A percentile compares a stretch with the other conserved stretches of the same genome.
These are phyloP conservation scores for Coemansia brasiliensis DNA, from an alignment of 192 early-diverging fungal genomes.

Conservation along the genomic window DNA sequence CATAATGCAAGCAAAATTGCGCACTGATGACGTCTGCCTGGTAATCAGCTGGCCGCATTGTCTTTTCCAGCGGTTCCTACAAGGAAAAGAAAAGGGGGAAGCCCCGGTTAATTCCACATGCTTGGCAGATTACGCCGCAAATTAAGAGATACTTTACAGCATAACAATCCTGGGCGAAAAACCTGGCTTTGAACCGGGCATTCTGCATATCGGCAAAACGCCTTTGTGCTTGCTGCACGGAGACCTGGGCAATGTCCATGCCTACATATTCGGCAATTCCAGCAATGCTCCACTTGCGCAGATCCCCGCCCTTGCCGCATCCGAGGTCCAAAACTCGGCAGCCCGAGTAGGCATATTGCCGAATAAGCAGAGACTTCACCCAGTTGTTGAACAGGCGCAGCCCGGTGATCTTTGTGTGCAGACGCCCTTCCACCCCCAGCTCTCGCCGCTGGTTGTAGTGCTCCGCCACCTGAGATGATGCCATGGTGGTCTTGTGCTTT, in stretches of 20 bases:
- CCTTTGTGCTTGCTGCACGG: constrained; percentile 76
- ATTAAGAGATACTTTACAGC: constrained; percentile 33
- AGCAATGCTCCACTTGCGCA: constrained; percentile 77
- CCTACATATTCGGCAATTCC: constrained; percentile 74
- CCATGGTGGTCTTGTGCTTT: constrained; percentile 16
- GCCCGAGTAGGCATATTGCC: constrained; percentile 58
- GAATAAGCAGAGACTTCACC: constrained; percentile 88
- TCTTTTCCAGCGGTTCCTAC: constrained; percentile 61
- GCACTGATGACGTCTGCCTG: constrained; percentile 85
- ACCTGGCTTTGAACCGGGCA: constrained; percentile 68
- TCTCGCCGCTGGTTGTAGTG: constrained; percentile 88
- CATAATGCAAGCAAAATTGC: constrained; percentile 98
- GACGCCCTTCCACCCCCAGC: constrained; percentile 68
- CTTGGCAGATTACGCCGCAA: too few species aligned
- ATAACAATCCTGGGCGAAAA: constrained; percentile 89
- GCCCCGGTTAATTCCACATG: background rate
- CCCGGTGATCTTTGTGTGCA: constrained; percentile 82
- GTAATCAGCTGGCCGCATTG: constrained; percentile 52
- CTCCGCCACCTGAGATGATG: constrained; percentile 61
- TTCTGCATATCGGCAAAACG: constrained; percentile 62
- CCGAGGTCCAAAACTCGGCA: constrained; percentile 83
- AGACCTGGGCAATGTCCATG: constrained; percentile 87
- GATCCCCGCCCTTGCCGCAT: constrained; percentile 94
- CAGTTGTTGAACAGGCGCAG: constrained; percentile 96
- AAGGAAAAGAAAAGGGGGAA: background rate